These are phyloP conservation scores for Schwanniomyces occidentalis DNA, from an alignment of 805 yeast genomes.

Conservation along the genomic window DNA sequence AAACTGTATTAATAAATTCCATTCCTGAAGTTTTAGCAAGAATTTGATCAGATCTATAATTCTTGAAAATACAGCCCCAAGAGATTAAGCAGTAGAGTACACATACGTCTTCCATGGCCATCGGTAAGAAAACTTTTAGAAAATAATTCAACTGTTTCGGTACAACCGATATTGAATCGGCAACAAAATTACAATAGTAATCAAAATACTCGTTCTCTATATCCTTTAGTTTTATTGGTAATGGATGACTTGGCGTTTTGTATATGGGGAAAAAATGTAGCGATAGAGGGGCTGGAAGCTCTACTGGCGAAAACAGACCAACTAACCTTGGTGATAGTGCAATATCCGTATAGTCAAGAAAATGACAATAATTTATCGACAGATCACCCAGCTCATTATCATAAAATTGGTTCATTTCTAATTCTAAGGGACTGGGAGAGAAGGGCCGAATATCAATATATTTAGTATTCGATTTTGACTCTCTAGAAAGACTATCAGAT, in stretches of 20 bases:
- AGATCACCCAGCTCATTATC: no score
- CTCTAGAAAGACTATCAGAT: not conserved
- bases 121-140: slow-evolving; percentile 49
- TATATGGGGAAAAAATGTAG: not conserved
- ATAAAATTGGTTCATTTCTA: not conserved
- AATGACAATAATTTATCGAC: no score
- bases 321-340: not conserved
- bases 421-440: not conserved
- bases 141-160: slow-evolving; percentile 54
- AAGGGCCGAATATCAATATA: not conserved
- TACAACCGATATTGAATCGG: slow-evolving; percentile 47
- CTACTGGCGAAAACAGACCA: not conserved
- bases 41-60: not conserved
- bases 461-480: not conserved
- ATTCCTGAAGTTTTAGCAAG: not conserved
- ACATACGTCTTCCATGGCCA: slow-evolving; percentile 51
- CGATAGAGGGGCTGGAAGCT: not conserved
- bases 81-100: slow-evolving; percentile 55
- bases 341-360: not conserved
- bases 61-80: slow-evolving; percentile 53
- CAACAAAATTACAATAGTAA: slow-evolving; percentile 50
- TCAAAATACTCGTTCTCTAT: slow-evolving; percentile 32
- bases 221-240: not conserved
- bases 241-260: not conserved
- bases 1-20: slow-evolving; percentile 1